Evolutionary conservation across 805 yeast genomes (phyloP).

Genomic region (Yarrowia keelungensis): DNA sequence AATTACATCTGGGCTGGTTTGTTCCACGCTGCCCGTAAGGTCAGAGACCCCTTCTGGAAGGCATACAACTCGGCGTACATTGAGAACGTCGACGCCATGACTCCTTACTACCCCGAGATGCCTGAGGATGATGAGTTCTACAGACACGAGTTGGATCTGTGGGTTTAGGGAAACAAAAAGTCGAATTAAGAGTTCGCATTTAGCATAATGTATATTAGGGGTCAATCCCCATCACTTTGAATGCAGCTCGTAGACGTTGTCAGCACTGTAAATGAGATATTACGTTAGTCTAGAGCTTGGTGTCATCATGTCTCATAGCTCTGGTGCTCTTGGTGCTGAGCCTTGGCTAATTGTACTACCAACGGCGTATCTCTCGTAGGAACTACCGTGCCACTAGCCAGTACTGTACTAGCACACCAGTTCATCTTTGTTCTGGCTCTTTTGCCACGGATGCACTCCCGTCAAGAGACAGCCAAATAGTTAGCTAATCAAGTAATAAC

Average conservation of each 20-base stretch:
- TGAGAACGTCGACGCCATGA: constrained; percentile 73
- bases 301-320: too few species aligned
- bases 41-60: constrained; percentile 84
- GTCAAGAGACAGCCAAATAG: neutral
- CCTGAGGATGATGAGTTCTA: constrained; percentile 46
- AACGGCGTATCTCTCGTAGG: too few species aligned
- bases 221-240: constrained; percentile 3
- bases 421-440: too few species aligned
- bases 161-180: constrained; percentile 44
- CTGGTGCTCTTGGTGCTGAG: too few species aligned
- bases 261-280: too few species aligned
- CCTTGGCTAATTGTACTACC: too few species aligned
- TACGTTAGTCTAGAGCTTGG: too few species aligned
- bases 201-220: constrained; percentile 27
- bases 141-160: constrained; percentile 62
- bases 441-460: too few species aligned
- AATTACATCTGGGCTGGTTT: constrained; percentile 87
- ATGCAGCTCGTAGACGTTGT: too few species aligned
- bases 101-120: constrained; percentile 76
- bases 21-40: constrained; percentile 91
- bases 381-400: too few species aligned
- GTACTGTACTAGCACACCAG: too few species aligned
- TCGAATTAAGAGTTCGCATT: neutral
- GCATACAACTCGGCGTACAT: constrained; percentile 78
- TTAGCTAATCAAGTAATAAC: constrained; percentile 11